Evolutionary conservation across 1,284 basidiomycete species (phyloP).

Genomic region (Tilletia caries): DNA sequence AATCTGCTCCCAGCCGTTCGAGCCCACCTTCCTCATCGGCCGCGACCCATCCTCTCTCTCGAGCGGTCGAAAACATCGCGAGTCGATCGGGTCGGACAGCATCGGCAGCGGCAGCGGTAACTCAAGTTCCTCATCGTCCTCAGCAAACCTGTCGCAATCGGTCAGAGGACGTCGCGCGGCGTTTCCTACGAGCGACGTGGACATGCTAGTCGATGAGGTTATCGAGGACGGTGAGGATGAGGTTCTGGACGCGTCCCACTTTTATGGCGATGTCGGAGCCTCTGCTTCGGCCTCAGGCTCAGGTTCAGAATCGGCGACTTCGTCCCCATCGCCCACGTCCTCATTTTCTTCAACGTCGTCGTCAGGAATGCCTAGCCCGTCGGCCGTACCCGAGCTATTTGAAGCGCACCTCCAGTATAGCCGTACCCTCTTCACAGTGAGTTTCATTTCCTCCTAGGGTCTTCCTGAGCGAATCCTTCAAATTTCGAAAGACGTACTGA

Average conservation of each 20-base stretch:
- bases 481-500: background rate
- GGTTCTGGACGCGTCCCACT: background rate
- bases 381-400: background rate
- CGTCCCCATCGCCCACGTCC: background rate
- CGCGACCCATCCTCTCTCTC: background rate
- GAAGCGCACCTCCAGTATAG: slow-evolving; percentile 8
- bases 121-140: background rate
- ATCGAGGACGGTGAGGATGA: background rate
- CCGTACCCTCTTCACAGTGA: slow-evolving; percentile 1
- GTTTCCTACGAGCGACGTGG: background rate
- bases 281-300: background rate
- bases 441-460: background rate
- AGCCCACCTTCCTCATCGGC: slow-evolving; percentile 1
- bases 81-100: background rate
- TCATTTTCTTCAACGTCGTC: background rate
- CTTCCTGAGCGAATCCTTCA: background rate
- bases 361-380: background rate
- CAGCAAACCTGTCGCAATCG: background rate
- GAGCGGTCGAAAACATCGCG: background rate
- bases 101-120: background rate
- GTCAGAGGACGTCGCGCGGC: background rate
- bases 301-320: background rate
- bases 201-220: background rate
- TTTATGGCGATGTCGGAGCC: background rate
- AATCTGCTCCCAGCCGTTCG: slow-evolving; percentile 1